These are phyloP conservation scores for Neoboletus brunneissimus DNA, from an alignment of 768 basidiomycete species.

Conservation along the genomic window DNA sequence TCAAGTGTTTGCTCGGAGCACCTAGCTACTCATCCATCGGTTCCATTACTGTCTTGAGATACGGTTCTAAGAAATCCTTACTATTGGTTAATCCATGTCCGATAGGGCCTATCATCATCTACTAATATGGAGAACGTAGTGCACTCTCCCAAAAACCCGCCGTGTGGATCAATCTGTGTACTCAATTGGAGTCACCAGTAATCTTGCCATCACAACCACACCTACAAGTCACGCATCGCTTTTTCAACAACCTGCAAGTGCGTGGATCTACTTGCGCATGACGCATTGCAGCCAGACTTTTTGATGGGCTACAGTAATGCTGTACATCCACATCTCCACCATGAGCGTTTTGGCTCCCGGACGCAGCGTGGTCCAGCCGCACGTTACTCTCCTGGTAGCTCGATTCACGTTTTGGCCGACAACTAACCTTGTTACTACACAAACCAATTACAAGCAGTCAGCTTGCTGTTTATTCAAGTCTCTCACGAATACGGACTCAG, in stretches of 20 bases:
- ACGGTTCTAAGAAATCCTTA: neutral
- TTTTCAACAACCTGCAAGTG: conserved; percentile 1
- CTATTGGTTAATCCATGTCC: neutral
- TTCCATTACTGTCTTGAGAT: neutral
- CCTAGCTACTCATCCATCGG: neutral
- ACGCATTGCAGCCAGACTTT: conserved; percentile 4
- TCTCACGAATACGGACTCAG: conserved; percentile 10
- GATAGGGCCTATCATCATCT: neutral
- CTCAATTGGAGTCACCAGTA: neutral
- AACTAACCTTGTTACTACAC: neutral
- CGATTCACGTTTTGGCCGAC: conserved; percentile 5
- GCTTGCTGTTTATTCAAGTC: neutral
- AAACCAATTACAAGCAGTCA: neutral
- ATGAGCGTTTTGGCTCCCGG: conserved; percentile 1
- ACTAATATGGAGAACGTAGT: neutral
- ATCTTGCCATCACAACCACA: neutral
- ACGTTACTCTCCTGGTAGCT: conserved; percentile 7
- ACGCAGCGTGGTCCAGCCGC: neutral
- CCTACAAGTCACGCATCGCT: neutral
- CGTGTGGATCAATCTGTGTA: conserved; percentile 2
- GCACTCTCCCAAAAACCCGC: neutral
- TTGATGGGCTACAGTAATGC: conserved; percentile 7
- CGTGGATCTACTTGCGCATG: conserved; percentile 22
- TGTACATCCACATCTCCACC: conserved; percentile 18
- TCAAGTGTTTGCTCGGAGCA: neutral